Conservation (phyloP, 2,329 filamentous ascomycete genomes). For the Phialocephala sp. region DNA sequence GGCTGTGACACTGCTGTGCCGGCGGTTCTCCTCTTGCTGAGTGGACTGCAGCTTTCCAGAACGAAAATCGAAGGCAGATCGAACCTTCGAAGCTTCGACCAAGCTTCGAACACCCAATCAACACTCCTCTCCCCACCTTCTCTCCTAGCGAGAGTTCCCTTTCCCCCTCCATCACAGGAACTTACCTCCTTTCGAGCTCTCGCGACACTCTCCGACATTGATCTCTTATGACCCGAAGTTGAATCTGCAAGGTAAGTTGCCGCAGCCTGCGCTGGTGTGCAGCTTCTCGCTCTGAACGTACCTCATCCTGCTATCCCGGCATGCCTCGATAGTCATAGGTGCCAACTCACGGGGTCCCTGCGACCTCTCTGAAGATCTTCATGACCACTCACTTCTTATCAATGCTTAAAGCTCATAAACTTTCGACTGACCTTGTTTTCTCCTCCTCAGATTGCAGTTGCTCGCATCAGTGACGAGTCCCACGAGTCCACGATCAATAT, state of each 20-base stretch:
- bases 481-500: not conserved
- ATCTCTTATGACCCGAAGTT: not conserved
- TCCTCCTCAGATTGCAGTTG: not conserved
- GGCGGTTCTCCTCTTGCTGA: slow-evolving; percentile 1
- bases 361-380: not conserved
- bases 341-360: slow-evolving; percentile 10
- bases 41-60: slow-evolving; percentile 10
- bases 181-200: not conserved
- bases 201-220: not conserved
- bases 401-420: not conserved
- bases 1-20: not conserved
- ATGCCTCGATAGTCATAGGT: slow-evolving; percentile 9
- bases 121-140: slow-evolving; percentile 8
- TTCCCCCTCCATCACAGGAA: slow-evolving; percentile 1
- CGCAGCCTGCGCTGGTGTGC: not conserved
- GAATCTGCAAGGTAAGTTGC: not conserved
- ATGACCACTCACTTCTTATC: slow-evolving; percentile 4
- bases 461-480: not conserved
- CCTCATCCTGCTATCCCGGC: slow-evolving; percentile 4
- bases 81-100: slow-evolving; percentile 1
- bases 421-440: not conserved
- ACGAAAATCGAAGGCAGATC: not conserved
- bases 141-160: slow-evolving; percentile 5
- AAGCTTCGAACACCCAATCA: slow-evolving; percentile 12
- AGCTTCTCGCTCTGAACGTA: not conserved